Evolutionary conservation across 495 filamentous ascomycete species (phyloP).

Genomic region (Sphaerosporella brunnea): DNA sequence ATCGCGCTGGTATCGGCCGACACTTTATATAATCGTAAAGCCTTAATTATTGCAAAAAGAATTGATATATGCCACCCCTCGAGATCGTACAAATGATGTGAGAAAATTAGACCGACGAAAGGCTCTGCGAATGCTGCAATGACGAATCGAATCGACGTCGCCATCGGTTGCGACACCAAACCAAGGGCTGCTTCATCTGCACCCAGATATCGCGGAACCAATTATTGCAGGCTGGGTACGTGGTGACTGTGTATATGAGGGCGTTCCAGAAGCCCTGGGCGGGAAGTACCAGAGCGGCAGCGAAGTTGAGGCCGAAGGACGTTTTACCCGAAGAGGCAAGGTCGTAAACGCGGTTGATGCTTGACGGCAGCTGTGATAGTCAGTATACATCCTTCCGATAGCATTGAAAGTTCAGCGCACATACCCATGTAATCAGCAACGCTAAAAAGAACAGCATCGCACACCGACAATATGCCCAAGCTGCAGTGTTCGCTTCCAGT

Average conservation of each 20-base stretch:
- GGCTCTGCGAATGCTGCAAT: too few relatives aligned
- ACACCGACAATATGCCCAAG: slow-evolving; percentile 68
- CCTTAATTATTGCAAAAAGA: too few relatives aligned
- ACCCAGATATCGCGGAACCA: slow-evolving; percentile 12
- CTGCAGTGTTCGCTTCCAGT: slow-evolving; percentile 38
- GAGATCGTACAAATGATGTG: too few relatives aligned
- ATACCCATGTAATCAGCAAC: slow-evolving; percentile 62
- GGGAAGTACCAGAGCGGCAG: slow-evolving; percentile 57
- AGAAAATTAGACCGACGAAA: too few relatives aligned
- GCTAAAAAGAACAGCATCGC: slow-evolving; percentile 74
- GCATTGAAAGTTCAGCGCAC: too few relatives aligned
- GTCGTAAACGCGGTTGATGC: slow-evolving; percentile 57
- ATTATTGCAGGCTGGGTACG: slow-evolving; percentile 20
- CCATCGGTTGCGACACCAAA: too few relatives aligned
- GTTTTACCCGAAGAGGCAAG: slow-evolving; percentile 38
- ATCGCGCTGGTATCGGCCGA: too few relatives aligned
- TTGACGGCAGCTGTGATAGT: slow-evolving; percentile 50
- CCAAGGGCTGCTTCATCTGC: too few relatives aligned
- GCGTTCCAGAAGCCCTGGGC: slow-evolving; percentile 81
- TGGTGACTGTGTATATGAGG: slow-evolving; percentile 58
- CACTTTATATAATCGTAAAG: too few relatives aligned
- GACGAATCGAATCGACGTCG: too few relatives aligned
- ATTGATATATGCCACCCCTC: too few relatives aligned
- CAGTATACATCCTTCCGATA: too few relatives aligned
- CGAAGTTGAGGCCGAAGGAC: slow-evolving; percentile 45